Evolutionary conservation across 345 rosid genomes (phyloP), one percentile per base, ranked within the genome.

Genomic region (Combretum micranthum): DNA sequence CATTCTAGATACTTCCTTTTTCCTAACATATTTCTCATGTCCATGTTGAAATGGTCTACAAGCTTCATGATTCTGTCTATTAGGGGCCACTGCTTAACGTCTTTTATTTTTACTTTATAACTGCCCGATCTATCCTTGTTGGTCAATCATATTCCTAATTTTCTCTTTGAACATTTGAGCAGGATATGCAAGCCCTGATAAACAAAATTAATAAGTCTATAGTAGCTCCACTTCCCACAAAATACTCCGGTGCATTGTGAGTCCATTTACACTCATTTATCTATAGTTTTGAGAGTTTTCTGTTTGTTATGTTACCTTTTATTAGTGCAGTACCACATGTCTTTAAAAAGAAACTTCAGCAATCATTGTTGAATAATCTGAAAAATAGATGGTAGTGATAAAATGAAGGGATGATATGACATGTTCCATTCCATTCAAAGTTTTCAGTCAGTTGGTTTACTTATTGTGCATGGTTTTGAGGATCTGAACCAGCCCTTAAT

Each of bases 161-260:
- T 44, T 52, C 23, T 15, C 17, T 21, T 63, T 53, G 39, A 32
- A 32, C 26, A n/a, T 50, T 59, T 64, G 66, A 21, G 60, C 93
- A 94, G 99, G 99, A 94, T 65, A 94, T 94, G 97, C 99, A 94
- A 79, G 99, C 96, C 19, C 75, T 94, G 67, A 94, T 94, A 68
- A 90, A 94, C 87, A 94, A 87, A 77, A 94, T 94, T 61, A 90
- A 90, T 52, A 94, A 77, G 75, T 94, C 99, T 50, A 87, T 90
- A n/a, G 90, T 94, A 68, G 78, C 96, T 71, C 99, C 99, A 21
- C 99, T 94, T 74, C 99, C 97, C 3, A 86, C 93, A 2, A 92
- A 87, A 74, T 94, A 87, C 65, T 75, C 99, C n/a, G 82, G 88
- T 51, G 93, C 97, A 56, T 94, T 90, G 99, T 94, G 82, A 75